phyloP scores from a whole-genome alignment of 192 early-diverging fungal species.

The Coemansia sp. region DNA sequence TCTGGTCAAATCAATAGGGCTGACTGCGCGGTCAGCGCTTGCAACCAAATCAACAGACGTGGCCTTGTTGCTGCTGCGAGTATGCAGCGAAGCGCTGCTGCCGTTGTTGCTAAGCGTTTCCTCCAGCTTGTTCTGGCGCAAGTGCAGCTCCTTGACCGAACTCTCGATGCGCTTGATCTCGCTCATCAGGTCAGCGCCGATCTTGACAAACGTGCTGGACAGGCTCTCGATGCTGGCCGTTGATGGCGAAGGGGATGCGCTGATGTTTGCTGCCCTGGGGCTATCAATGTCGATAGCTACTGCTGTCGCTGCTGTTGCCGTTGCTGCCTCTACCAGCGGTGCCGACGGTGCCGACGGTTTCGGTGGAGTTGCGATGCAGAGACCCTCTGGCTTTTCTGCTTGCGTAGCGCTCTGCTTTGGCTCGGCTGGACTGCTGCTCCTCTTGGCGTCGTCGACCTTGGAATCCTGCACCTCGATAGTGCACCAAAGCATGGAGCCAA shows the following conservation, averaged over 20 bases:
- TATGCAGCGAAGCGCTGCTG: not conserved
- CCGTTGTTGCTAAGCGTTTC: slow-evolving; percentile 1
- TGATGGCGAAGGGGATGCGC: not conserved
- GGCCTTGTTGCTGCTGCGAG: not conserved
- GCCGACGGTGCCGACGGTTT: not conserved
- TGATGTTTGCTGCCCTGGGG: not conserved
- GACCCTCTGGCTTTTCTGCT: not conserved
- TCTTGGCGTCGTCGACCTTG: not conserved
- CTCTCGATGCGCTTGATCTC: slow-evolving; percentile 44
- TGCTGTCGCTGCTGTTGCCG: not conserved
- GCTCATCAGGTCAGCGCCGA: slow-evolving; percentile 42
- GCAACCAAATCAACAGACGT: not conserved
- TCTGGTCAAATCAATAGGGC: not conserved
- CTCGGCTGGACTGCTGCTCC: not conserved
- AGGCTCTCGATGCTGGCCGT: slow-evolving; percentile 27
- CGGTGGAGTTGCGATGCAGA: not conserved
- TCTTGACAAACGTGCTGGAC: slow-evolving; percentile 45
- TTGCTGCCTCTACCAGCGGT: not conserved
- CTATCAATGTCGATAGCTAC: not conserved
- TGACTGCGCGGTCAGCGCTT: not conserved
- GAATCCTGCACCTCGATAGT: slow-evolving; percentile 56
- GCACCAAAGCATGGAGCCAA: slow-evolving; percentile 71
- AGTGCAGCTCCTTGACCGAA: slow-evolving; percentile 44
- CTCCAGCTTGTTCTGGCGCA: slow-evolving; percentile 41
- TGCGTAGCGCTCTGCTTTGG: not conserved